A percentile compares a stretch with the other conserved stretches of the same genome.
Conservation (phyloP, 441 rosid genomes). For the Arabidopsis lyrata region DNA sequence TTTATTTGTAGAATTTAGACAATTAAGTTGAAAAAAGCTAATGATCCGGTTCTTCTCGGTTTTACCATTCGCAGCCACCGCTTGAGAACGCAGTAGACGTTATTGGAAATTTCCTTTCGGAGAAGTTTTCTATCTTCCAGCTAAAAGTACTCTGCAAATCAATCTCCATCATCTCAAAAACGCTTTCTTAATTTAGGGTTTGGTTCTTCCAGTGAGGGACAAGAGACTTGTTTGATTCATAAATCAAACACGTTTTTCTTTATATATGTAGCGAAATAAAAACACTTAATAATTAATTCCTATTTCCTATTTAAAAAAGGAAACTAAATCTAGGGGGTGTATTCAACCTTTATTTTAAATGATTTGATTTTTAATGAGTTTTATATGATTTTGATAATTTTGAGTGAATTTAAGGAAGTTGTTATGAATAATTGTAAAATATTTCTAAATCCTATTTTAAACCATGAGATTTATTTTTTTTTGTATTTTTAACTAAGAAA, state of each 20-base stretch:
- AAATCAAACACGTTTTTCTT: not conserved
- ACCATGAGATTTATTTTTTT: not conserved
- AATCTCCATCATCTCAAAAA: not conserved
- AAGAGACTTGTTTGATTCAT: not conserved
- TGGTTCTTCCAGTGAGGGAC: not conserved
- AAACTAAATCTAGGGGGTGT: not conserved
- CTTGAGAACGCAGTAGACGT: not conserved
- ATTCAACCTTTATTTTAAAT: not conserved
- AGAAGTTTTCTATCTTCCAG: constrained; percentile 33
- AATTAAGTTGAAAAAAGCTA: not conserved
- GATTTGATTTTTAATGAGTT: not conserved
- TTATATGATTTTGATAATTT: not conserved
- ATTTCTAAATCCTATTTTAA: not conserved
- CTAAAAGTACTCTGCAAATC: not conserved
- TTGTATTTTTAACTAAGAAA: too few species aligned
- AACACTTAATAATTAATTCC: not conserved
- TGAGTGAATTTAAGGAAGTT: not conserved
- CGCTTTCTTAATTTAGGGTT: not conserved
- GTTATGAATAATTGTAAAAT: not conserved
- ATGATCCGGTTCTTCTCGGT: not conserved
- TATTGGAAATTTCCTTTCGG: not conserved
- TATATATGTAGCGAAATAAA: not conserved
- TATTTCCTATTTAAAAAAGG: not conserved
- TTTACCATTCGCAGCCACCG: constrained; percentile 33
- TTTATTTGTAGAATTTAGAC: not conserved